These are phyloP conservation scores for Kuraishia hungarica DNA, from an alignment of 805 yeast species.

Conservation along the genomic window DNA sequence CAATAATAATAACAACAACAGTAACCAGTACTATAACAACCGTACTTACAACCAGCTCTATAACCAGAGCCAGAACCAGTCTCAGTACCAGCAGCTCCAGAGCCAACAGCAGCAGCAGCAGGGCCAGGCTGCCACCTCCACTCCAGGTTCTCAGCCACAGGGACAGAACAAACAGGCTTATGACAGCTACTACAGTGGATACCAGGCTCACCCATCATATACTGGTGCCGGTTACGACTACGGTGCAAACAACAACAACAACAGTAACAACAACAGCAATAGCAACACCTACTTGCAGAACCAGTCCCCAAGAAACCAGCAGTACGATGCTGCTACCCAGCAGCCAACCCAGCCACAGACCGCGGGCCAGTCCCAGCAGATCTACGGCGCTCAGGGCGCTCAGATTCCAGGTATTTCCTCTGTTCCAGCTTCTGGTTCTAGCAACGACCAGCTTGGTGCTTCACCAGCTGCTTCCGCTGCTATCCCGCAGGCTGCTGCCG, in stretches of 20 bases:
- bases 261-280: too few relatives aligned
- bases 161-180: slow-evolving; percentile 6
- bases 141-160: slow-evolving; percentile 10
- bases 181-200: slow-evolving; percentile 7
- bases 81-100: slow-evolving; percentile 11
- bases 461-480: slow-evolving; percentile 5
- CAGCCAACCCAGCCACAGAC: slow-evolving; percentile 7
- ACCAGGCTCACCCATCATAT: slow-evolving; percentile 10
- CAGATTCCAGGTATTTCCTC: slow-evolving; percentile 3
- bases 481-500: slow-evolving; percentile 3
- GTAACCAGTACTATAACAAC: slow-evolving; percentile 13
- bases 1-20: slow-evolving; percentile 21
- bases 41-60: slow-evolving; percentile 11
- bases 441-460: not conserved
- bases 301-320: slow-evolving; percentile 2
- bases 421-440: not conserved
- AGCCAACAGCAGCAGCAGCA: slow-evolving; percentile 8
- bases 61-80: slow-evolving; percentile 12
- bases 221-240: slow-evolving; percentile 4
- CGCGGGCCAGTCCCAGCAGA: slow-evolving; percentile 5
- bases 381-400: not conserved
- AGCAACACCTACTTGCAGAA: slow-evolving; percentile 6
- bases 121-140: slow-evolving; percentile 13
- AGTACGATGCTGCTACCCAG: slow-evolving; percentile 2
- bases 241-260: not conserved